phyloP scores from a whole-genome alignment of 257 asterid genomes.

The Lithospermum erythrorhizon region DNA sequence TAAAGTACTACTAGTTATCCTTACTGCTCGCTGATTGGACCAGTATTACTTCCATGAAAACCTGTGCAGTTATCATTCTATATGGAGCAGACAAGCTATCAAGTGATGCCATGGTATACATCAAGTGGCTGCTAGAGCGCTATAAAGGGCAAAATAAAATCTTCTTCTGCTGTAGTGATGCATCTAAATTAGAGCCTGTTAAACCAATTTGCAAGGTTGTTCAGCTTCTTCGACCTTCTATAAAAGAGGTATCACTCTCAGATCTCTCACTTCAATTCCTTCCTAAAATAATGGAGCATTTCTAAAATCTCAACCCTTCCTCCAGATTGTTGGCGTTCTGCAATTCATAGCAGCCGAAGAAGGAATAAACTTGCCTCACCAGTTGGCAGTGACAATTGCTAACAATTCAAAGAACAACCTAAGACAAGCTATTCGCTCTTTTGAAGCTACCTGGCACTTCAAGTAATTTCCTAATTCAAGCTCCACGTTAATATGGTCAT shows the following conservation, averaged over 20 bases:
- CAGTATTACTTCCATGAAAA: conserved; percentile 4
- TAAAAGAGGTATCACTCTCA: conserved; percentile 41
- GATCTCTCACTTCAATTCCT: not conserved
- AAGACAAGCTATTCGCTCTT: conserved; percentile 82
- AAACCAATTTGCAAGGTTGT: conserved; percentile 49
- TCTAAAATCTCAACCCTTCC: not conserved
- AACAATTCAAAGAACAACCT: conserved; percentile 59
- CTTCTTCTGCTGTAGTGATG: conserved; percentile 76
- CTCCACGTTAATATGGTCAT: not conserved
- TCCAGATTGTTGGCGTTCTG: conserved; percentile 55
- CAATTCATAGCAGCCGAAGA: conserved; percentile 57
- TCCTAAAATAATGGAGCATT: not conserved
- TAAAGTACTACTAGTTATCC: conserved; percentile 4
- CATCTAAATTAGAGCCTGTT: conserved; percentile 50
- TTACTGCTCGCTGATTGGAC: conserved; percentile 13
- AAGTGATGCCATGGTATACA: conserved; percentile 48
- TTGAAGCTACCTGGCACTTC: conserved; percentile 73
- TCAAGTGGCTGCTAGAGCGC: conserved; percentile 69
- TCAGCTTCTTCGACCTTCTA: conserved; percentile 68
- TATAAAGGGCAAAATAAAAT: conserved; percentile 54
- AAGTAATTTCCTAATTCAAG: conserved; percentile 24
- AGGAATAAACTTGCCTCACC: conserved; percentile 40
- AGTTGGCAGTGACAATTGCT: conserved; percentile 52
- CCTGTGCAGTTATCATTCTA: conserved; percentile 54
- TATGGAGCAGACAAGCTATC: conserved; percentile 69